Evolutionary conservation across 495 filamentous ascomycete genomes (phyloP), one percentile per base, ranked within the genome.

Genomic region (Lepraria neglecta): DNA sequence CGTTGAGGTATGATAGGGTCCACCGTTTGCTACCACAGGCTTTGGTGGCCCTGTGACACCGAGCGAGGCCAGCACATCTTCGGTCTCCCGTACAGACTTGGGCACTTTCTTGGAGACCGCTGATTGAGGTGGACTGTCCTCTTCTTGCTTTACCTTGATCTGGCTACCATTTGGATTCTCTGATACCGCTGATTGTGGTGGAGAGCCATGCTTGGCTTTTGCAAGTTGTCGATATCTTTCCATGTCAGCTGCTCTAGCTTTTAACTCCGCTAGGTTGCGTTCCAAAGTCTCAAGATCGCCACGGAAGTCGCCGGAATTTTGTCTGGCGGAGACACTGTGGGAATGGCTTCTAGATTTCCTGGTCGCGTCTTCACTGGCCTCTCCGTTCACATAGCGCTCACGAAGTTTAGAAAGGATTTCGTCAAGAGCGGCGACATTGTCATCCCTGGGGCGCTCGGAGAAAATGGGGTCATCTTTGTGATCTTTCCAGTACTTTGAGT

Each of bases 1-100:
- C 5, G 27, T 4, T 9, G 45, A 56, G 12, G 21, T 31, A 42
- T 40, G 60, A 44, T 51, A 24, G 40, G 58, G 47, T 42, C 58
- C 31, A n/a, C 21, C 1, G 27, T 17, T 56, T 9, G 53, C 28
- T 56, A 38, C 48, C 28, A 53, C 40, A 35, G 60, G 61, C 45
- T 66, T 66, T 19, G 64, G 61, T 31, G 56, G 28, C 21, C 64
- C 61, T 9, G 57, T 66, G 14, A 64, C 64, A 38, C 61, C 64
- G 11, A 66, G 52, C 44, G 64, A 48, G 56, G 64, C 61, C 21
- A 66, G 56, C 5, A 60, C 44, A 47, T 66, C 51, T 57, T 66
- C 63, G 17, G 63, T 47, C 17, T 51, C 48, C 15, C 45, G 64
- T 56, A 30, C 54, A 46, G 28, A 45, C 38, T 38, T 43, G 6